Evolutionary conservation across 106 monocot genomes (phyloP), one percentile per base, ranked within the genome.

Genomic region (Allium sativum): DNA sequence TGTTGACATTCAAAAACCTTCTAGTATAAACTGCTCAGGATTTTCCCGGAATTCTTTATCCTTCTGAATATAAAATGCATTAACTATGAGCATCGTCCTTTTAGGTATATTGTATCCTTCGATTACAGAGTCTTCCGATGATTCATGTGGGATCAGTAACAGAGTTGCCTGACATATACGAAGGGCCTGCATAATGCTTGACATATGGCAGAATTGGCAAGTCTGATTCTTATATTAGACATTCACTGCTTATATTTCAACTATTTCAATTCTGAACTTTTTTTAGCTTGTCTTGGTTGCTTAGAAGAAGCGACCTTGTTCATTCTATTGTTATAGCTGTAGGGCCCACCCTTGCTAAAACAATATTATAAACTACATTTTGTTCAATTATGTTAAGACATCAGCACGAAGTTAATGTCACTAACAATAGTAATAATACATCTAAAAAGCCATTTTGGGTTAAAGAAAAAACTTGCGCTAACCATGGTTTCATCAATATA

Each of bases 241-340:
- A 58, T 8, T 21, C 16, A 1, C 56, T 46, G 8, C 52, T 45
- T 21, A 78, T 40, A 9, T 7, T 0, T 3, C 15, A 42, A 73
- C 63, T 31, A 78, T 72, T 53, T 78, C 78, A 4, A n/a, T 15
- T 48, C 12, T 10, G 18, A 1, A 53, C 73, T 13, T 59, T 78
- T 18, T 52, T 42, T 6, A 78, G 45, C 4, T 17, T 10, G 44
- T 78, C 55, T 12, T 73, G 73, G 18, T 73, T 43, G 73, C 65
- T 73, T n/a, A 78, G 68, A 4, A 78, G 73, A 10, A 73, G 73
- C 6, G 73, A 53, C 65, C 73, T 65, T 0, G 78, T 73, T 73
- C 78, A 78, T 45, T 78, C 78, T 7, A 58, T 53, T 10, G 78
- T 73, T 7, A 40, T 31, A 4, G 68, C 21, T 7, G 68, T 9